Base-by-base conservation (phyloP, 192 early-diverging fungal genomes). In the Rhizophagus clarus region DNA sequence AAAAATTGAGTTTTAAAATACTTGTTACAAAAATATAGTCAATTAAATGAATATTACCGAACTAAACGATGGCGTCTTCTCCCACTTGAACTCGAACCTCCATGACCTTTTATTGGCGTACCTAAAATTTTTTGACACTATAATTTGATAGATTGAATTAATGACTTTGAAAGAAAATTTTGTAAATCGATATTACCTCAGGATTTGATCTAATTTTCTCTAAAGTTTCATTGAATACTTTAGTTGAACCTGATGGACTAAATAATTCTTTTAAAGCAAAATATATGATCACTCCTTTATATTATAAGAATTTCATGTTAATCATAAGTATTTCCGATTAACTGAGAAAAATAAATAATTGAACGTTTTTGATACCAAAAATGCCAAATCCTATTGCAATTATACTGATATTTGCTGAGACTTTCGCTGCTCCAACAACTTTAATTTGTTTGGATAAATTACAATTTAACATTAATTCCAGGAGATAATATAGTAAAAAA, bases 351-450 rank as follows among this genome's bases (percentile, higher is more conserved):
- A 34, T 78, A 81, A 24, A 24, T 32, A 42, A 42, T 66, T 29
- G 71, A 29, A 49, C 22, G 9, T 67, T 3, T 28, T 40, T 28
- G 60, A 72, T 80, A 80, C 84, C 80, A 60, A 84, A 82, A 37
- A 89, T 77, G 3, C 84, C 84, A 32, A 85, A 76, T 70, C 89
- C 88, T 22, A 79, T 81, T 26, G 61, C 82, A 47, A 90, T 81
- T 56, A 90, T 76, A n/a, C 84, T 74, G 32, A 89, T 74, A 74
- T 88, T 90, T 34, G 86, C 79, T 2, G 87, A 87, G 0, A 83
- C 79, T 64, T 86, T 90, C 61, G 89, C 87, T 45, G 88, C 88
- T 11, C 82, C 86, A 12, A 85, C 86, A 24, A 88, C 89, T 89
- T n/a, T 32, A 34, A 37, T 69, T 34, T 9, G 15, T 69, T 34